Conservation (phyloP, 164 flowering plant genomes). For the Macadamia tetraphylla region DNA sequence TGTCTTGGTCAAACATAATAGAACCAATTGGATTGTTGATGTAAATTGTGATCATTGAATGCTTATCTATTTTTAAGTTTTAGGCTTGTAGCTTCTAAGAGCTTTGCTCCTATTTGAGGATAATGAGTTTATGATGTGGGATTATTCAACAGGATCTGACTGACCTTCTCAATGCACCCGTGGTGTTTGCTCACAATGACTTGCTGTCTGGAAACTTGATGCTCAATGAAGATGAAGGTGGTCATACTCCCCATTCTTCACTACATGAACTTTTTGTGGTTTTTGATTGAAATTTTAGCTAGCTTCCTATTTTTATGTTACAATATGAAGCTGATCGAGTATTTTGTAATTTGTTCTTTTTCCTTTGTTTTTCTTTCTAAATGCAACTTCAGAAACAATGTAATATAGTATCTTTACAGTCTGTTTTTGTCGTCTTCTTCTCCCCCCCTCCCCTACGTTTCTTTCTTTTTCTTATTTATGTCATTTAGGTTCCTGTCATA, state of each 20-base stretch:
- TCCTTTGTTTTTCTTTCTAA: not conserved
- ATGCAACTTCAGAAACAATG: too few species aligned
- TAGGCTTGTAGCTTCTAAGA: not conserved
- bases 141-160: constrained; percentile 66
- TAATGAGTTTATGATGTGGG: constrained; percentile 4
- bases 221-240: constrained; percentile 90
- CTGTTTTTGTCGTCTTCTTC: too few species aligned
- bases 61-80: not conserved
- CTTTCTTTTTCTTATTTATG: too few species aligned
- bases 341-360: not conserved
- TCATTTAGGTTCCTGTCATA: too few species aligned
- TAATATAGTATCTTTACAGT: too few species aligned
- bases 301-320: not conserved
- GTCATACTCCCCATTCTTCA: not conserved
- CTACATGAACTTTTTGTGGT: not conserved
- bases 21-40: too few species aligned
- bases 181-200: constrained; percentile 92
- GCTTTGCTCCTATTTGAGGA: not conserved
- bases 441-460: too few species aligned
- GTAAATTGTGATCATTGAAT: not conserved
- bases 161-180: constrained; percentile 64
- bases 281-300: not conserved
- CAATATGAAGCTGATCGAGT: not conserved
- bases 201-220: constrained; percentile 92
- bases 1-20: too few species aligned